These are phyloP conservation scores for Fonsecaea pugnacius DNA, from an alignment of 2,329 filamentous ascomycete genomes.

Conservation along the genomic window DNA sequence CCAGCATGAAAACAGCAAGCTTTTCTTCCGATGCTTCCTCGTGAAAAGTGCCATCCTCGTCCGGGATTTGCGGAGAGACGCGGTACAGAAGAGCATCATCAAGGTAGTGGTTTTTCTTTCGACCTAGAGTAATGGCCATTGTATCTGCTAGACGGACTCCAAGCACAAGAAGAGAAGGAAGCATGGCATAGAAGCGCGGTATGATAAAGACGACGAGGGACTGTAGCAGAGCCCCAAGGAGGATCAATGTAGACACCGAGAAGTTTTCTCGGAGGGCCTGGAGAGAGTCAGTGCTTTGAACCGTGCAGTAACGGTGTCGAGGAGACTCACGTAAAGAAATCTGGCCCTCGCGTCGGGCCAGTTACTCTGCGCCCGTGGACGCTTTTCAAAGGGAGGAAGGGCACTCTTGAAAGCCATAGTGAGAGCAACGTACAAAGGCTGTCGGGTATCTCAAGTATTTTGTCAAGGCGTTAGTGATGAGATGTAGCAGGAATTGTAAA, in stretches of 20 bases:
- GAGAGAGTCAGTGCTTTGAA: slow-evolving; percentile 1
- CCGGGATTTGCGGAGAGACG: slow-evolving; percentile 46
- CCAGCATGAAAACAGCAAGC: slow-evolving; percentile 48
- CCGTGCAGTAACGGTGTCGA: background rate
- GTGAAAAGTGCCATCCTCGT: slow-evolving; percentile 40
- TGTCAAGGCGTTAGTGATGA: background rate
- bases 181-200: slow-evolving; percentile 44
- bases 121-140: slow-evolving; percentile 42
- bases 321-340: slow-evolving; percentile 21
- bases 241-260: slow-evolving; percentile 48
- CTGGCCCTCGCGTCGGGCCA: slow-evolving; percentile 7
- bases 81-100: slow-evolving; percentile 44
- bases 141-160: slow-evolving; percentile 43
- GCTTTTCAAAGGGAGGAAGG: slow-evolving; percentile 24
- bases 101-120: slow-evolving; percentile 47
- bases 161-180: slow-evolving; percentile 40
- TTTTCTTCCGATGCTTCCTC: slow-evolving; percentile 40
- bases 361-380: slow-evolving; percentile 21
- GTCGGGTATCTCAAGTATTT: background rate
- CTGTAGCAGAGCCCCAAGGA: slow-evolving; percentile 48
- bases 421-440: background rate
- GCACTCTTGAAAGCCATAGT: slow-evolving; percentile 26
- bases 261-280: slow-evolving; percentile 43
- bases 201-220: slow-evolving; percentile 43
- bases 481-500: background rate